These are phyloP conservation scores for Paramecium pentaurelia DNA, from an alignment of 73 alveolate species.

Conservation along the genomic window DNA sequence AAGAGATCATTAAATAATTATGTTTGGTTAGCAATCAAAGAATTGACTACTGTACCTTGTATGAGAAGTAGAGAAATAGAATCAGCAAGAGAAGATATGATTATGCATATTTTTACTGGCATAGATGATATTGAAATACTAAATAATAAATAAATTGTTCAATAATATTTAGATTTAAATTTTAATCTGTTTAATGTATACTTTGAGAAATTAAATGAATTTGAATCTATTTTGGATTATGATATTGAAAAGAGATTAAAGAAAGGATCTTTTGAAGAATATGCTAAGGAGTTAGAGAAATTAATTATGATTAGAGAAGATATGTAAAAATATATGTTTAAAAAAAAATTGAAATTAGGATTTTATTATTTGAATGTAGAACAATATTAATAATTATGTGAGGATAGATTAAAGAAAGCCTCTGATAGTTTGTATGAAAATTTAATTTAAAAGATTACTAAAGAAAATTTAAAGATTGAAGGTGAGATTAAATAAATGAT, in stretches of 20 bases:
- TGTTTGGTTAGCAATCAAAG: constrained; percentile 36
- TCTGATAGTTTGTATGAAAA: constrained; percentile 50
- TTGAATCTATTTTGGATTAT: constrained; percentile 11
- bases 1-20: neutral
- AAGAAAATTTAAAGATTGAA: constrained; percentile 68
- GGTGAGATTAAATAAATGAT: constrained; percentile 74
- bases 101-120: constrained; percentile 10
- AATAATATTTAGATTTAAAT: neutral
- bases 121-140: neutral
- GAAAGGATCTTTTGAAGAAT: constrained; percentile 47
- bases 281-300: constrained; percentile 44
- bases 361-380: constrained; percentile 14
- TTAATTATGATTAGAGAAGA: constrained; percentile 16
- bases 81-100: constrained; percentile 30
- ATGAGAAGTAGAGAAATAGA: constrained; percentile 46
- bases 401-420: constrained; percentile 35
- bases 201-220: constrained; percentile 23
- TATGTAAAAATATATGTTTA: constrained; percentile 44
- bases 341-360: constrained; percentile 35
- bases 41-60: constrained; percentile 44
- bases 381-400: neutral
- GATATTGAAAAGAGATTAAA: constrained; percentile 29
- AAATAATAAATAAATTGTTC: neutral
- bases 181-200: neutral
- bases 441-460: constrained; percentile 65